Conservation (phyloP, 2,329 filamentous ascomycete genomes). For the Botrytis cinerea region DNA sequence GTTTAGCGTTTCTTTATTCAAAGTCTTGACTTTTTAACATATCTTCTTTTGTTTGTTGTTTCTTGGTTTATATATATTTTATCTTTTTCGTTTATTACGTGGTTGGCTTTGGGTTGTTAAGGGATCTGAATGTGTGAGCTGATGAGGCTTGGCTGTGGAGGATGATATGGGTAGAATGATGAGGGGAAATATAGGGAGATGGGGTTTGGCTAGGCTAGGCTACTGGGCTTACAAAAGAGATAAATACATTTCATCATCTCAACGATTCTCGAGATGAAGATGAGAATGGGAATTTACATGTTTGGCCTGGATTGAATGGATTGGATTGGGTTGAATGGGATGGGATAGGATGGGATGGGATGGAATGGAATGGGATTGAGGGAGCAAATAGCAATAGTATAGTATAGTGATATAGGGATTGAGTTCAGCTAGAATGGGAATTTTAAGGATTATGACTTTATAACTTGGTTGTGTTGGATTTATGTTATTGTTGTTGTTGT, state of each 20-base stretch:
- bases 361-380: not conserved
- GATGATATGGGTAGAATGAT: not conserved
- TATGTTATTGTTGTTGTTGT: not conserved
- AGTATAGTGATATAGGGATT: not conserved
- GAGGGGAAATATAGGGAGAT: too few relatives aligned
- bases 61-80: slow-evolving; percentile 1
- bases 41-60: slow-evolving; percentile 3
- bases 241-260: not conserved
- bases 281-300: not conserved
- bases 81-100: slow-evolving; percentile 11
- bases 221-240: not conserved
- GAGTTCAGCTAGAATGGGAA: not conserved
- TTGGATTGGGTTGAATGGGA: not conserved
- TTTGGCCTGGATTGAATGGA: not conserved
- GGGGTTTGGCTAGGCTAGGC: not conserved
- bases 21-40: not conserved
- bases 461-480: not conserved
- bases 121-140: not conserved
- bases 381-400: not conserved
- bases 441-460: not conserved
- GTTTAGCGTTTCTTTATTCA: slow-evolving; percentile 31
- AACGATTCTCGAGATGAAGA: not conserved
- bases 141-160: not conserved
- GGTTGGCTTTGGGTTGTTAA: not conserved
- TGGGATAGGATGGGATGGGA: not conserved